phyloP scores from a whole-genome alignment of 768 basidiomycete genomes.

The Mycena filopes region DNA sequence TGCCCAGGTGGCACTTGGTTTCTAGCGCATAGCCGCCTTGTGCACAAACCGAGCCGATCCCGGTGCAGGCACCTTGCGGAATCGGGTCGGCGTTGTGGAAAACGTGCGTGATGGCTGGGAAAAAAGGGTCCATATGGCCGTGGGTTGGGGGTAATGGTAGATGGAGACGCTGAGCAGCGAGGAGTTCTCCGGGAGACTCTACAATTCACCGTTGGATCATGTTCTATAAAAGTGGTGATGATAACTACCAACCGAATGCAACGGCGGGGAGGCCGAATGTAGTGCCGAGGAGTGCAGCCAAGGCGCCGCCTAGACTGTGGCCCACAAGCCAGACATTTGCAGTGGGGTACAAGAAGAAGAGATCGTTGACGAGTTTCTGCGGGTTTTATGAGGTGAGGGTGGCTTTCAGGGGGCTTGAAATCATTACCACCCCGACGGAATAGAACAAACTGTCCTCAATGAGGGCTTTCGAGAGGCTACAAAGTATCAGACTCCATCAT shows the following conservation, averaged over 20 bases:
- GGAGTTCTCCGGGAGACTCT: slow-evolving; percentile 79
- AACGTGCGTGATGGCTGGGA: slow-evolving; percentile 76
- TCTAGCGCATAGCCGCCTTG: slow-evolving; percentile 91
- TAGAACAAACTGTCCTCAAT: slow-evolving; percentile 94
- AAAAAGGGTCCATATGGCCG: slow-evolving; percentile 57
- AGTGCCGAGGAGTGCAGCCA: slow-evolving; percentile 88
- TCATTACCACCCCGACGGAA: slow-evolving; percentile 82
- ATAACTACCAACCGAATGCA: slow-evolving; percentile 65
- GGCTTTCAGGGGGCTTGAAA: slow-evolving; percentile 24
- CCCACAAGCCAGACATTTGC: slow-evolving; percentile 92
- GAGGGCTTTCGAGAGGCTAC: slow-evolving; percentile 76
- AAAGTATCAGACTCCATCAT: not conserved
- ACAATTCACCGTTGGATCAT: not conserved
- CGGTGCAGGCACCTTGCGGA: slow-evolving; percentile 84
- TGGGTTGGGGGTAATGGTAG: slow-evolving; percentile 72
- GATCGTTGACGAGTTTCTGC: slow-evolving; percentile 89
- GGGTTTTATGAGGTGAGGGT: slow-evolving; percentile 6
- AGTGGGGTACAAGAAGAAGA: slow-evolving; percentile 83
- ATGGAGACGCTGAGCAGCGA: slow-evolving; percentile 84
- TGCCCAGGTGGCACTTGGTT: slow-evolving; percentile 88
- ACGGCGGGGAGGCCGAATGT: slow-evolving; percentile 94
- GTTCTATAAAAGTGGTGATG: not conserved
- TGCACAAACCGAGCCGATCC: slow-evolving; percentile 79
- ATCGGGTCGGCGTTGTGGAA: slow-evolving; percentile 96
- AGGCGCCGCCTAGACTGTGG: slow-evolving; percentile 76